Percentiles rank a stretch among this genome's conserved stretches.
These are phyloP conservation scores for Borealophlyctis nickersoniae DNA, from an alignment of 192 early-diverging fungal genomes.

Conservation along the genomic window DNA sequence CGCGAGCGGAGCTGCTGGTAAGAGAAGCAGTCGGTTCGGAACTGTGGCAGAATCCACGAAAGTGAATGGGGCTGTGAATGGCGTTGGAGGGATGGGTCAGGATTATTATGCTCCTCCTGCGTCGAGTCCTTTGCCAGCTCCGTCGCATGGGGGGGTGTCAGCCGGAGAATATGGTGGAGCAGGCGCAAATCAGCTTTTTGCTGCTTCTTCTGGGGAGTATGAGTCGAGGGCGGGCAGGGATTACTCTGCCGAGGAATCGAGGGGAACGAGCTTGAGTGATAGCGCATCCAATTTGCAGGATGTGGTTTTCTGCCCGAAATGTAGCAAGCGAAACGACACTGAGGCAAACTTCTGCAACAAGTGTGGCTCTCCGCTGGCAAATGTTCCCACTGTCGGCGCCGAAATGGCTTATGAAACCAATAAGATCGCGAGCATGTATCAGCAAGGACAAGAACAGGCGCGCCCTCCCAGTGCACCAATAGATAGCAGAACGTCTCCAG, in stretches of 20 bases:
- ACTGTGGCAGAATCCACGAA: too few species aligned
- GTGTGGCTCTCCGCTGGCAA: conserved; percentile 30
- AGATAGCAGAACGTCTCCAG: too few species aligned
- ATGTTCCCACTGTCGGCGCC: background rate
- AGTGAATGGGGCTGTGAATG: too few species aligned
- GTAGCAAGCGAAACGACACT: conserved; percentile 22
- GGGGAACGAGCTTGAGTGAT: background rate
- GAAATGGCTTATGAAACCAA: background rate
- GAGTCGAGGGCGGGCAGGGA: too few species aligned
- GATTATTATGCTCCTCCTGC: too few species aligned
- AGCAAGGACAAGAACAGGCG: background rate
- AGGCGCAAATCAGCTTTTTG: too few species aligned
- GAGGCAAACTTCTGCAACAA: conserved; percentile 43
- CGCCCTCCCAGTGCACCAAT: background rate
- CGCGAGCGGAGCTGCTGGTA: background rate
- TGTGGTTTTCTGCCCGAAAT: conserved; percentile 31
- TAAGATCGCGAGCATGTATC: too few species aligned
- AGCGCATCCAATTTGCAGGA: conserved; percentile 8
- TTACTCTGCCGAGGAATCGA: too few species aligned
- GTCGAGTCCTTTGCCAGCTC: background rate
- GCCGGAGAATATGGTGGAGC: too few species aligned
- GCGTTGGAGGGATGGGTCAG: too few species aligned
- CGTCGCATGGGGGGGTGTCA: background rate
- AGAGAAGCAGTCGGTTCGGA: background rate
- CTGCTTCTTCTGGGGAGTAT: too few species aligned